Evolutionary conservation across 129 eudicot genomes (phyloP).

Genomic region (Flaveria brownii): DNA sequence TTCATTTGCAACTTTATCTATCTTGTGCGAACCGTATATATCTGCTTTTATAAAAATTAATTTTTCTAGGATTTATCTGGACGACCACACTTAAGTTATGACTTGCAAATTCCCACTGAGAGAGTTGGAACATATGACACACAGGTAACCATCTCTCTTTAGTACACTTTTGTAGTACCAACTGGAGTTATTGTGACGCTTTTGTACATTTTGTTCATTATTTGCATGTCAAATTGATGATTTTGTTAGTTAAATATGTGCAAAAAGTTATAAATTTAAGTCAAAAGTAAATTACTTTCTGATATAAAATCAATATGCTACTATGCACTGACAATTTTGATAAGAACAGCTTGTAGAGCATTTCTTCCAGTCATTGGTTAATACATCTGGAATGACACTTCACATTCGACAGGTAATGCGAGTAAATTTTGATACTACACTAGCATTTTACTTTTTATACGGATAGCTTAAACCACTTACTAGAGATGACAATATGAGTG

Average conservation of each 20-base stretch:
- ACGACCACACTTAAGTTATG: slow-evolving; percentile 80
- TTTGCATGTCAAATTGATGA: not conserved
- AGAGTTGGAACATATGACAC: slow-evolving; percentile 97
- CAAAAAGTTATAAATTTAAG: not conserved
- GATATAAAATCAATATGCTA: not conserved
- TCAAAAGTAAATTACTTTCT: not conserved
- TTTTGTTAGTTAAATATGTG: not conserved
- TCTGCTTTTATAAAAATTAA: slow-evolving; percentile 13
- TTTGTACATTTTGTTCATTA: slow-evolving; percentile 2
- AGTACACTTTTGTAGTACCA: not conserved
- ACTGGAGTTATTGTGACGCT: not conserved
- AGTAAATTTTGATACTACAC: not conserved
- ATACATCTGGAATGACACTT: slow-evolving; percentile 98
- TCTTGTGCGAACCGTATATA: slow-evolving; percentile 23
- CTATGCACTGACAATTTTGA: slow-evolving; percentile 5
- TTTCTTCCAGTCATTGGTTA: slow-evolving; percentile 96
- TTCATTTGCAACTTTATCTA: not conserved
- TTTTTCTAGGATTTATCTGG: slow-evolving; percentile 88
- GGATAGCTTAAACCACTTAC: not conserved
- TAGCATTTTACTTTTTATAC: not conserved
- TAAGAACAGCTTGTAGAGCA: slow-evolving; percentile 81
- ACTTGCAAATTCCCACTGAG: slow-evolving; percentile 77
- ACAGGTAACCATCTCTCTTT: slow-evolving; percentile 51
- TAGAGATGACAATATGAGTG: not conserved
- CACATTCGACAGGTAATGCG: slow-evolving; percentile 85